Percentiles rank a stretch among this genome's conserved stretches.
These are phyloP conservation scores for Ogataea philodendri DNA, from an alignment of 805 yeast species.

Conservation along the genomic window DNA sequence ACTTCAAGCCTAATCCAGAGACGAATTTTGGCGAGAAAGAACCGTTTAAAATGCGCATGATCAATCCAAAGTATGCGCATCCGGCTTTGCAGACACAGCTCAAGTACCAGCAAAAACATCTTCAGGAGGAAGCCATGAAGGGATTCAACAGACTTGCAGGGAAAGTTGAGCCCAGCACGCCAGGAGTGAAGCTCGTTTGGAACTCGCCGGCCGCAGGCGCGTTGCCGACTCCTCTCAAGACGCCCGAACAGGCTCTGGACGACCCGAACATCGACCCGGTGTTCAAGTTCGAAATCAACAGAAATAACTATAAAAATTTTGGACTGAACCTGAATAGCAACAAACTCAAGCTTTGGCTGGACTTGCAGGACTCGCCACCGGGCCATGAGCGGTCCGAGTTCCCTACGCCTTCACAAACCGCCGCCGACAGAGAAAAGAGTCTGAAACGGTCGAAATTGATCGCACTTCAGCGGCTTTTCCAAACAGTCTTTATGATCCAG, in stretches of 20 bases:
- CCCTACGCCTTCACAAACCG: slow-evolving; percentile 53
- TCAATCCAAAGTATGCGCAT: slow-evolving; percentile 21
- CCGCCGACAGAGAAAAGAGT: slow-evolving; percentile 34
- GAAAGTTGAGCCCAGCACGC: slow-evolving; percentile 7
- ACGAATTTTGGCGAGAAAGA: slow-evolving; percentile 20
- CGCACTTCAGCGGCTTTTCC: slow-evolving; percentile 44
- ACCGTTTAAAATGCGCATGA: slow-evolving; percentile 25
- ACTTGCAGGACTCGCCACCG: slow-evolving; percentile 43
- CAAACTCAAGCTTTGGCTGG: slow-evolving; percentile 31
- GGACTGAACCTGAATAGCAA: slow-evolving; percentile 21
- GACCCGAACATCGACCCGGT: slow-evolving; percentile 26
- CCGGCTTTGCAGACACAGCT: slow-evolving; percentile 26
- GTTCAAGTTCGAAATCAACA: slow-evolving; percentile 30
- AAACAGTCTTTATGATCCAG: slow-evolving; percentile 37
- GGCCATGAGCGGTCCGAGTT: slow-evolving; percentile 61
- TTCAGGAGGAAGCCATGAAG: slow-evolving; percentile 21
- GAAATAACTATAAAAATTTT: slow-evolving; percentile 20
- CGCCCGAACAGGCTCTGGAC: slow-evolving; percentile 24
- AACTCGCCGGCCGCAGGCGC: slow-evolving; percentile 5
- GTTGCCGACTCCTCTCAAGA: slow-evolving; percentile 27
- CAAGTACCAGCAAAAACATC: slow-evolving; percentile 22
- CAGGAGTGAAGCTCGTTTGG: slow-evolving; percentile 19
- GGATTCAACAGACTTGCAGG: slow-evolving; percentile 29
- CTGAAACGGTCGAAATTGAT: slow-evolving; percentile 33
- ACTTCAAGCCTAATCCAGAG: slow-evolving; percentile 34